A percentile compares a stretch with the other conserved stretches of the same genome.
Conservation (phyloP, 1,139 yeast genomes). For the Suhomyces coccinellae region DNA sequence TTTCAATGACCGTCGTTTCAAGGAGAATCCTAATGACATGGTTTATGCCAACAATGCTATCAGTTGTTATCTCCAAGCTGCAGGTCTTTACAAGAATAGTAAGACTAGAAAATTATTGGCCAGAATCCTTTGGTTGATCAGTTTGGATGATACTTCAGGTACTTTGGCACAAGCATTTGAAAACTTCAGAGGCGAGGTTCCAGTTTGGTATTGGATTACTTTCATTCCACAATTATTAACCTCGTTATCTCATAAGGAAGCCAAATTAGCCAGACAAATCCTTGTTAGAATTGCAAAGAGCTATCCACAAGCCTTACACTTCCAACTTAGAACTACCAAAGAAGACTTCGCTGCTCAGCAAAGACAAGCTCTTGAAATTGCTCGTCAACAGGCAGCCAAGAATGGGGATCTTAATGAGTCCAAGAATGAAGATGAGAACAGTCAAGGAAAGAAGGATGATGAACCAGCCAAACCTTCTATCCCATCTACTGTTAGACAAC, state of each 20-base stretch:
- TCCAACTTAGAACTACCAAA: slow-evolving; percentile 90
- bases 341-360: slow-evolving; percentile 91
- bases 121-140: slow-evolving; percentile 88
- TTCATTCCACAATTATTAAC: slow-evolving; percentile 93
- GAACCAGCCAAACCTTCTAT: slow-evolving; percentile 12
- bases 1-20: slow-evolving; percentile 85
- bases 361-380: slow-evolving; percentile 68
- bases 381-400: slow-evolving; percentile 35
- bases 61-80: slow-evolving; percentile 95
- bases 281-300: slow-evolving; percentile 91
- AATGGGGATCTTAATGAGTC: slow-evolving; percentile 2
- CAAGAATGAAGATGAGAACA: slow-evolving; percentile 8
- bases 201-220: slow-evolving; percentile 99
- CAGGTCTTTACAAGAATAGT: slow-evolving; percentile 90
- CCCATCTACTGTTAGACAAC: slow-evolving; percentile 51
- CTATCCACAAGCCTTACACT: slow-evolving; percentile 95
- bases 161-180: slow-evolving; percentile 86
- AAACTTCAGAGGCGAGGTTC: slow-evolving; percentile 91
- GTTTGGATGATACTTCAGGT: slow-evolving; percentile 85
- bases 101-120: slow-evolving; percentile 87
- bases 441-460: slow-evolving; percentile 8
- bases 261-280: slow-evolving; percentile 81
- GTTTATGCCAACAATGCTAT: slow-evolving; percentile 91
- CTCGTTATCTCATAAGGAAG: slow-evolving; percentile 88
- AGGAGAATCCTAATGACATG: slow-evolving; percentile 81